These are phyloP conservation scores for Schizochytrium sp. DNA, from an alignment of 108 stramenopile genomes.

Conservation along the genomic window DNA sequence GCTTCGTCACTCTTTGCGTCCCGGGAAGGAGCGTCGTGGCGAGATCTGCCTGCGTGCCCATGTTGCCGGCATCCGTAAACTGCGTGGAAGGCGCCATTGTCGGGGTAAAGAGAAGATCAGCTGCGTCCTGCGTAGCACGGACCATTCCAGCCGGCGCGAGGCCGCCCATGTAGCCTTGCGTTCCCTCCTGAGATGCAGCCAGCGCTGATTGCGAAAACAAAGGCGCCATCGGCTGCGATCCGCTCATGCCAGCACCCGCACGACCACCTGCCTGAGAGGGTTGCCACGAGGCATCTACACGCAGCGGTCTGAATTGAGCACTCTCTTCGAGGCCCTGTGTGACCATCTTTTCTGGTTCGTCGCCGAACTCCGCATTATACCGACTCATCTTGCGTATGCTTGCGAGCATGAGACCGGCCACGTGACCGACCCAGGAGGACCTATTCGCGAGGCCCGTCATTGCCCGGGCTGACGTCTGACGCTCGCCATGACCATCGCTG, in stretches of 20 bases:
- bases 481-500: not conserved
- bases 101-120: not conserved
- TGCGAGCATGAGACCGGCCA: not conserved
- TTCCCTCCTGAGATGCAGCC: not conserved
- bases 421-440: not conserved
- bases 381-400: not conserved
- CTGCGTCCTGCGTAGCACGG: not conserved
- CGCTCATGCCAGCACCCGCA: not conserved
- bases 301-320: not conserved
- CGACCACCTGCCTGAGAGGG: not conserved
- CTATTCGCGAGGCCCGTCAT: not conserved
- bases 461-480: not conserved
- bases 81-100: not conserved
- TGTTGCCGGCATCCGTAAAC: not conserved
- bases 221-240: not conserved
- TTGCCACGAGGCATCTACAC: not conserved
- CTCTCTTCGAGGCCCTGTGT: not conserved
- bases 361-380: not conserved
- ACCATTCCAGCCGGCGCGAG: not conserved
- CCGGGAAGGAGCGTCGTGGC: not conserved
- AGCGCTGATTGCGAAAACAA: not conserved
- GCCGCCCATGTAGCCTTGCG: not conserved
- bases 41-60: not conserved
- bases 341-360: not conserved
- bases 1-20: not conserved